Evolutionary conservation across 371 early-diverging fungal genomes (phyloP), one percentile per base, ranked within the genome.

Genomic region (Saksenaea oblongispora): DNA sequence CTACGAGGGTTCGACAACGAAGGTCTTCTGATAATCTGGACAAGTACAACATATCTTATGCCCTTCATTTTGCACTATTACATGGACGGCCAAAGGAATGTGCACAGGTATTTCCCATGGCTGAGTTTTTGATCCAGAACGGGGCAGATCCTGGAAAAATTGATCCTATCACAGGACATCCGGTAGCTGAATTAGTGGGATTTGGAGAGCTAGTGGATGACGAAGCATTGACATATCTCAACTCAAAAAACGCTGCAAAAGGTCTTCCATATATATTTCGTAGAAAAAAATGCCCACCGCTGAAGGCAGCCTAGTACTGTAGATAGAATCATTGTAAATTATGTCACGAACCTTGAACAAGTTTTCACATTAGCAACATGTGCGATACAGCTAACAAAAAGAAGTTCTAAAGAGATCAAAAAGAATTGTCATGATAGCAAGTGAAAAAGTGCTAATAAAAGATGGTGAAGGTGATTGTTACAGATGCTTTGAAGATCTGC

Each of bases 91-190:
- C 35, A 3, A 22, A 24, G 9, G 54, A 54, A 8, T 28, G 58
- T 3, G 61, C 59, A 3, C 34, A 54, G 15, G 63, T 75, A 1
- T 84, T 78, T 44, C 79, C 82, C 1, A 79, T 80, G 74, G 81
- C 84, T 3, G 84, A 84, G 51, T 67, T 84, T 14, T 51, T 84
- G 15, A 63, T 82, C 15, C 84, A 80, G 47, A 84, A 84, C 44
- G 84, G 84, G 11, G 80, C 81, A 14, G 74, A 75, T 68, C 61
- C 72, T 1, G 42, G 55, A 34, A 56, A 69, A 13, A 26, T 64
- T 0, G 81, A 80, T 58, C 17, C 60, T 15, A 63, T 28, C 1
- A 71, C 73, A 0, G 75, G 74, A 0, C 62, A 64, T n/a, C 56
- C 66, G 5, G 44, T 78, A 24, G 61, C 75, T 4, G 75, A 76